phyloP scores from a whole-genome alignment of 2,329 filamentous ascomycete genomes.

The Myriangium duriaei region DNA sequence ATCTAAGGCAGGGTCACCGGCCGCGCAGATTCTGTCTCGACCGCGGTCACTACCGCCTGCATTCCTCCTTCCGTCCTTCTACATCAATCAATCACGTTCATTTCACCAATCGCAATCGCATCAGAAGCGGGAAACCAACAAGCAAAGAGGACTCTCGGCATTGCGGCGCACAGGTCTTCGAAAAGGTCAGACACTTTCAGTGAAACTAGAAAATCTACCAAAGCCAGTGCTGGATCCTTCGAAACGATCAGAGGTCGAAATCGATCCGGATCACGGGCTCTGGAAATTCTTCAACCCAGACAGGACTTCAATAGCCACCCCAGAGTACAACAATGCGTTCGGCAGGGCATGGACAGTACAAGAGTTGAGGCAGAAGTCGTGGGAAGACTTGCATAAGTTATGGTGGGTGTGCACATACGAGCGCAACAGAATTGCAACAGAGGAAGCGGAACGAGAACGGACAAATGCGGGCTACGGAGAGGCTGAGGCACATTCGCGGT shows the following conservation, averaged over 20 bases:
- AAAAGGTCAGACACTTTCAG: slow-evolving; percentile 58
- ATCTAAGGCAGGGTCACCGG: neutral
- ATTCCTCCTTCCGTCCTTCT: slow-evolving; percentile 24
- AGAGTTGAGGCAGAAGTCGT: slow-evolving; percentile 80
- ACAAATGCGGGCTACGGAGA: slow-evolving; percentile 62
- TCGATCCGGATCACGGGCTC: slow-evolving; percentile 68
- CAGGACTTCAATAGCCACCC: slow-evolving; percentile 55
- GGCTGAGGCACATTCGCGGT: slow-evolving; percentile 50
- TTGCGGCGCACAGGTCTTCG: slow-evolving; percentile 58
- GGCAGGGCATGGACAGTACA: slow-evolving; percentile 74
- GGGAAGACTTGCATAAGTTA: slow-evolving; percentile 81
- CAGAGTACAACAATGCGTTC: slow-evolving; percentile 57
- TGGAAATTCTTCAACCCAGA: slow-evolving; percentile 80
- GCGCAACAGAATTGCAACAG: slow-evolving; percentile 77
- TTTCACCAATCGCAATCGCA: slow-evolving; percentile 19
- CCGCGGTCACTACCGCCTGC: slow-evolving; percentile 20
- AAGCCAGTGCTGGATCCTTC: slow-evolving; percentile 51
- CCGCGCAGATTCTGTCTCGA: neutral
- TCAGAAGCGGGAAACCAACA: slow-evolving; percentile 54
- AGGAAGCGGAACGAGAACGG: slow-evolving; percentile 53
- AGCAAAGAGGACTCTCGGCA: slow-evolving; percentile 66
- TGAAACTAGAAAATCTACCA: slow-evolving; percentile 60
- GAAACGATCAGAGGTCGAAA: slow-evolving; percentile 43
- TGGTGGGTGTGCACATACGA: slow-evolving; percentile 95
- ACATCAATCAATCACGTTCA: slow-evolving; percentile 21